Evolutionary conservation across 495 filamentous ascomycete species (phyloP), one percentile per base, ranked within the genome.

Genomic region (Penicillium longicatenatum): DNA sequence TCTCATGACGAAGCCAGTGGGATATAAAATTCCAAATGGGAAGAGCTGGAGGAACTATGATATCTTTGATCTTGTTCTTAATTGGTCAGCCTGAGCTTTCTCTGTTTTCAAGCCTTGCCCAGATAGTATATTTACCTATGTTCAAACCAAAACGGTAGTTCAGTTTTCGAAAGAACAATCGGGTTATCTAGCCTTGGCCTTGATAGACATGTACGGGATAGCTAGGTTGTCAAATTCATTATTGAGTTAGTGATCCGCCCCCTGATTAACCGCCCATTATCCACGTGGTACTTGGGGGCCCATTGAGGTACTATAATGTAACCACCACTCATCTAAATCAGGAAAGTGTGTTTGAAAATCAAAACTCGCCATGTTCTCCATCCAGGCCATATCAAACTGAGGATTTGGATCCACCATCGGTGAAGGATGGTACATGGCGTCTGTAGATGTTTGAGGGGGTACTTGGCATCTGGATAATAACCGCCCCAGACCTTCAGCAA

Each of bases 11-110:
- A 68, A 59, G 42, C 54, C 61, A 19, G 19, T 61, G 0, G 24
- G 16, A 6, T n/a, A 8, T 37, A 10, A 33, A 37, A 11, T 6
- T 29, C 4, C 7, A 14, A 37, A 9, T 46, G n/a, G 19, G 12
- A 65, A 59, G 50, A 8, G 26, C 5, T 71, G 69, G 70, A 67
- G 64, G 37, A 74, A 73, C 48, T 73, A 64, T 53, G 69, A 75
- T 55, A 51, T 71, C 12, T 69, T 75, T 61, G 66, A 72, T 59
- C 60, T 74, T 35, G 65, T 61, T 30, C 51, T 75, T 8, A 74
- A 75, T 58, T 65, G 63, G 37, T 17, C 37, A 16, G 37, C 14
- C 16, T 39, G 37, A 39, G 14, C 14, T 16, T 7, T 6, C 16
- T 39, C 5, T 14, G 37, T 3, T 39, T 39, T 17, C 37, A 0